Base-by-base conservation (phyloP, 2,329 filamentous ascomycete genomes). In the Blastomyces parvus region DNA sequence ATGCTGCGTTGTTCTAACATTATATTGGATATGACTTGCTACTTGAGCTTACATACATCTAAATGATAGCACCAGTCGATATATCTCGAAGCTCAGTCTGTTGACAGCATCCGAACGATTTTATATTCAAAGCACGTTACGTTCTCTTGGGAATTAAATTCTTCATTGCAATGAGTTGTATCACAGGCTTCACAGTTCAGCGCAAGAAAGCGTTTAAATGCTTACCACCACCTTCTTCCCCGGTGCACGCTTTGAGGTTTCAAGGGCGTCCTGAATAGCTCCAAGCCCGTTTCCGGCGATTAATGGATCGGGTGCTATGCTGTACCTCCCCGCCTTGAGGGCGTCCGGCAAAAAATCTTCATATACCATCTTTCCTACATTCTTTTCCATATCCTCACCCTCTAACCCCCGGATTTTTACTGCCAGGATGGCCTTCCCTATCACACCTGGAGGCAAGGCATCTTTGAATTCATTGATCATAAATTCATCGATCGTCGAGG, bases 261-360 rank as follows among this genome's bases (percentile, higher is more conserved):
- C 74, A 38, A 81, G 63, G 0, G 72, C 79, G 7, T 71, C 73
- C 62, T 82, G 77, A 1, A 81, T 69, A 46, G 69, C 73, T 57
- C 77, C 76, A 22, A 82, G 65, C 11, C 80, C 79, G 3, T 76
- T 70, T 3, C 78, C 76, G 0, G 77, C 72, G 48, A 81, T 66
- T 30, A 71, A 53, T 1, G 78, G 73, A 48, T 75, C 70, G 0
- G 80, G 79, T 46, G 75, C 74, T 4, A 76, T 70, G 14, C 72
- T 69, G 61, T 75, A 78, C 2, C 68, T 69, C 1, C 76, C 75
- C 0, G 65, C 61, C 19, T 67, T 71, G 52, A 82, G 67, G 9
- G 78, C 79, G 22, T 70, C 63, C 0, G 76, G 72, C 13, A 80
- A 60, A 63, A 73, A 80, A 22, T 75, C 72, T n/a, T 70, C 70